Evolutionary conservation across 441 rosid species (phyloP).

Genomic region (Eugenia klotzschiana): DNA sequence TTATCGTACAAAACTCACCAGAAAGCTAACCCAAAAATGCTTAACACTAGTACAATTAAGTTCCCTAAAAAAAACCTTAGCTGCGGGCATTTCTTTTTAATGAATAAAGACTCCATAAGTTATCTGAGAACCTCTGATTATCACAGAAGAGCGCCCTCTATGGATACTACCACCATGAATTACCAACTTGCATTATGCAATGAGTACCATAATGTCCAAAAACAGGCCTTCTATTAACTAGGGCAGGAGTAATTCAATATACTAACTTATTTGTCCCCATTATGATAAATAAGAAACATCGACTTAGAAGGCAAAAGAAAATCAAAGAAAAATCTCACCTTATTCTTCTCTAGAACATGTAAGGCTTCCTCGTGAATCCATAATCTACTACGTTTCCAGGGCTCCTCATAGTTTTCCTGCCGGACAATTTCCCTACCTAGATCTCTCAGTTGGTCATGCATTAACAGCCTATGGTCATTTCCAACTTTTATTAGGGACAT

Average conservation of each 20-base stretch:
- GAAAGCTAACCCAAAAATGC: background rate
- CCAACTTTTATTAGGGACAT: background rate
- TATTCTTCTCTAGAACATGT: background rate
- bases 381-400: slow-evolving; percentile 3
- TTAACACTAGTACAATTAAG: background rate
- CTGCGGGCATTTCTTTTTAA: background rate
- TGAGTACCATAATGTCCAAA: background rate
- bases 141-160: background rate
- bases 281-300: background rate
- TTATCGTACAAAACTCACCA: background rate
- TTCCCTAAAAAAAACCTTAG: background rate
- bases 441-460: background rate
- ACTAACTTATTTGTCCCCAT: background rate
- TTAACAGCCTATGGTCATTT: background rate
- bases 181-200: background rate
- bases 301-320: background rate
- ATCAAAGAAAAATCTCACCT: background rate
- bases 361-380: slow-evolving; percentile 3
- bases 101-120: background rate
- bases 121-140: background rate
- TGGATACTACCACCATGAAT: background rate
- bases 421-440: slow-evolving; percentile 6
- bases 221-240: background rate
- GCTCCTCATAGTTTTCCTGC: background rate
- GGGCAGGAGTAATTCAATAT: background rate